Evolutionary conservation across 768 basidiomycete genomes (phyloP).

Genomic region (Lactarius hengduanensis): DNA sequence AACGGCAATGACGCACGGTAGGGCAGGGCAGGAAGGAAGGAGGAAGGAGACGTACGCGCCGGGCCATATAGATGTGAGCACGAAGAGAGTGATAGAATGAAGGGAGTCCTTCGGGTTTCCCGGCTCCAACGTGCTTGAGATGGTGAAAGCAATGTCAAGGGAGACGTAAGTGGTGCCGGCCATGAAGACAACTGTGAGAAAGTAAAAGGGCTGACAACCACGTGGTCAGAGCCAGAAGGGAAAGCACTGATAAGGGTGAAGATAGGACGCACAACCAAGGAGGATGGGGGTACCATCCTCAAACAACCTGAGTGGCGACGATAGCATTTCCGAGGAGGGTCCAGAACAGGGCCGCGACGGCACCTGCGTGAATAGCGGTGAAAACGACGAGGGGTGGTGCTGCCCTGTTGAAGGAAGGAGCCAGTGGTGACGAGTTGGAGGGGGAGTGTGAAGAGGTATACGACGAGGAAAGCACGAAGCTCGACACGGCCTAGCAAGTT

Average conservation of each 20-base stretch:
- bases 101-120: conserved; percentile 57
- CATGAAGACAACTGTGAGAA: conserved; percentile 59
- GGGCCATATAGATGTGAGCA: conserved; percentile 79
- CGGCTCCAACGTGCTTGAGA: conserved; percentile 60
- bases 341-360: conserved; percentile 81
- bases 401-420: conserved; percentile 75
- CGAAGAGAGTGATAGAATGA: conserved; percentile 72
- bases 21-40: not conserved
- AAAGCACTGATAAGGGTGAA: conserved; percentile 4
- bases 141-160: conserved; percentile 72
- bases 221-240: not conserved
- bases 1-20: not conserved
- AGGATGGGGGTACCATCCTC: conserved; percentile 82
- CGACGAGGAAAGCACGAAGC: conserved; percentile 58
- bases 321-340: conserved; percentile 70
- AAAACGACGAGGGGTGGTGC: conserved; percentile 64
- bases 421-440: conserved; percentile 83
- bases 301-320: conserved; percentile 81
- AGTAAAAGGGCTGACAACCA: conserved; percentile 54
- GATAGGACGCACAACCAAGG: conserved; percentile 54
- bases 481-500: conserved; percentile 61
- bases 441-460: conserved; percentile 71
- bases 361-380: conserved; percentile 76
- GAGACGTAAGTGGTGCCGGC: conserved; percentile 78
- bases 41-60: conserved; percentile 51